Percentiles rank a stretch among this genome's conserved stretches.
Evolutionary conservation across 129 eudicot genomes (phyloP).

Genomic region (Artemisia argyi): DNA sequence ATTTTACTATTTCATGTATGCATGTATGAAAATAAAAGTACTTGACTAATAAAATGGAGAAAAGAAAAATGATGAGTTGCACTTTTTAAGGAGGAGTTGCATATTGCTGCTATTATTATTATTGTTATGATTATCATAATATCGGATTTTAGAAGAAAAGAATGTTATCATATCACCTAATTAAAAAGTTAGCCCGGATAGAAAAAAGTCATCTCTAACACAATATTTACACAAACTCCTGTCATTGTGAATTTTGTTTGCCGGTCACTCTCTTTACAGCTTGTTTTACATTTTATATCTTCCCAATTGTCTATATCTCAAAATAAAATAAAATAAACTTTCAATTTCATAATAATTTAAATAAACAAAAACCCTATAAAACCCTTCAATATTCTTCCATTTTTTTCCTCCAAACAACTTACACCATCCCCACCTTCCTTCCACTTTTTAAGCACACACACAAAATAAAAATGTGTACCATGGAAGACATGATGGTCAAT

Average conservation of each 20-base stretch:
- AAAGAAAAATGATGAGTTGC: too few species aligned
- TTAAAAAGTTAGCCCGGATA: too few species aligned
- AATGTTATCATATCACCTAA: too few species aligned
- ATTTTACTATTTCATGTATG: background rate
- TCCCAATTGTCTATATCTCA: conserved; percentile 38
- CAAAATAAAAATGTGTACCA: conserved; percentile 39
- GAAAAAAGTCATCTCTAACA: background rate
- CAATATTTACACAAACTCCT: background rate
- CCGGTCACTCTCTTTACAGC: conserved; percentile 55
- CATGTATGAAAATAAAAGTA: too few species aligned
- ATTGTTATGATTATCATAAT: too few species aligned
- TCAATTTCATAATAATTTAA: conserved; percentile 15
- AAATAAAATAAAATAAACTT: conserved; percentile 23
- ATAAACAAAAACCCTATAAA: conserved; percentile 37
- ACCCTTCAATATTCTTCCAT: conserved; percentile 28
- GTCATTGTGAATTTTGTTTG: conserved; percentile 34
- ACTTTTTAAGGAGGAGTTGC: too few species aligned
- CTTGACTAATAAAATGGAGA: too few species aligned
- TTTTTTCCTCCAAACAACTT: conserved; percentile 38
- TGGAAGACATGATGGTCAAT: conserved; percentile 54
- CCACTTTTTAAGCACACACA: conserved; percentile 26
- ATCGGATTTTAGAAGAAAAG: too few species aligned
- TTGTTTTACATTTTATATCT: conserved; percentile 41
- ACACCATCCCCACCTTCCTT: conserved; percentile 29
- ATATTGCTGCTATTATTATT: too few species aligned